Evolutionary conservation across 2,329 filamentous ascomycete species (phyloP), one percentile per base, ranked within the genome.

Genomic region (Penicillium sp.): DNA sequence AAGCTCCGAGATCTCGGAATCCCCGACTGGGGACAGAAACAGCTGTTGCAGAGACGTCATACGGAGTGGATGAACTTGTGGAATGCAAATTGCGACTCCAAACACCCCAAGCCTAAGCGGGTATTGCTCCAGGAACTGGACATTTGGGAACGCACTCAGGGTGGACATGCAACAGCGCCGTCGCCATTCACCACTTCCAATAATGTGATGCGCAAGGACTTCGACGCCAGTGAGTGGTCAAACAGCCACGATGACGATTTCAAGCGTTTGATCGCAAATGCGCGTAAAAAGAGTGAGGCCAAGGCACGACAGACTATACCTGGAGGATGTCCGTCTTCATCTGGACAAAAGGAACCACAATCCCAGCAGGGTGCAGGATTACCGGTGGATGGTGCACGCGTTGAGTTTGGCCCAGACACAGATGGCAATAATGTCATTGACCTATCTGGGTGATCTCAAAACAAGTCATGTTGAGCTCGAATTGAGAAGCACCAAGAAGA

Each of bases 81-180:
- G 88, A 99, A 99, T 71, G 90, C 95, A 12, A 99, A 99, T 69
- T 96, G 91, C 74, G 94, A 99, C 72, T 88, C 92, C 2, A 83
- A 82, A 35, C 78, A 79, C 2, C 91, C 91, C 0, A 89, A 88
- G 68, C 79, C 80, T 12, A 90, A 89, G 60, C 68, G 75, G 7
- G 87, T 94, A 54, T 73, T 99, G 5, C 73, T 96, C 16, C 84
- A 83, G 15, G 93, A 97, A 57, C 72, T 99, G 13, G 88, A 93
- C 23, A 74, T 83, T 1, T 97, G 94, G 93, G 94, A 99, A 72
- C 82, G 86, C 42, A 93, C 89, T 0, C 86, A 95, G 60, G 90
- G 90, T 9, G 82, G 84, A 2, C 78, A 78, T 45, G 83, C 83
- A 7, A 73, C 77, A 1, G 65, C 53, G 4, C 47, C 62, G 16